Evolutionary conservation across 2,329 filamentous ascomycete species (phyloP).

Genomic region (Xylariomycetidae sp.): DNA sequence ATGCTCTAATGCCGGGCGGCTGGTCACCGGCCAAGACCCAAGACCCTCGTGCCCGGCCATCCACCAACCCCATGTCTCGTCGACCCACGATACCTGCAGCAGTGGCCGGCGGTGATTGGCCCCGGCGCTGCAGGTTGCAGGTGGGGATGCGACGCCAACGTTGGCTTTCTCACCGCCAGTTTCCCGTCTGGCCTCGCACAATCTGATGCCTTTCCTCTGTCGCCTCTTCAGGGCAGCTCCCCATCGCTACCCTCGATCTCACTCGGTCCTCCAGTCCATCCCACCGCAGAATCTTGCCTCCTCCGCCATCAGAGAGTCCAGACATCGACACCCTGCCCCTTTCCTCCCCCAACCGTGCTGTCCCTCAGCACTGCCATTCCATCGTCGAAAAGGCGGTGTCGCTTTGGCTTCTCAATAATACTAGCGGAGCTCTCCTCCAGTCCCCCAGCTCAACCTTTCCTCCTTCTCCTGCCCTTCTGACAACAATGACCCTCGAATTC

Average conservation of each 20-base stretch:
- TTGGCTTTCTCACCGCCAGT: slow-evolving; percentile 30
- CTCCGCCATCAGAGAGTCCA: no score
- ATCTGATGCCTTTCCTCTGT: slow-evolving; percentile 17
- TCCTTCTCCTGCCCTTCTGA: slow-evolving; percentile 28
- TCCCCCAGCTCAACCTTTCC: slow-evolving; percentile 29
- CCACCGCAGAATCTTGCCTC: slow-evolving; percentile 26
- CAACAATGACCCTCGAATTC: slow-evolving; percentile 57
- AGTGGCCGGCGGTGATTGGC: no score
- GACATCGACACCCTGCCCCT: slow-evolving; percentile 20
- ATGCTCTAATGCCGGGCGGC: no score
- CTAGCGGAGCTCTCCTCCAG: slow-evolving; percentile 37
- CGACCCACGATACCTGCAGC: slow-evolving; percentile 18
- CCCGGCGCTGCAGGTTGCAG: slow-evolving; percentile 23
- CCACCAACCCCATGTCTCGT: slow-evolving; percentile 14
- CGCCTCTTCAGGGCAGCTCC: slow-evolving; percentile 19
- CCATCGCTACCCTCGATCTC: slow-evolving; percentile 27
- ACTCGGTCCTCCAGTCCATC: slow-evolving; percentile 27
- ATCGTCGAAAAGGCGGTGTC: slow-evolving; percentile 42
- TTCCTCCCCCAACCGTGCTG: slow-evolving; percentile 20
- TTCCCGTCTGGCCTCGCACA: slow-evolving; percentile 26
- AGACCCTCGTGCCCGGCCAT: slow-evolving; percentile 10
- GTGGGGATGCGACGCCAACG: slow-evolving; percentile 28
- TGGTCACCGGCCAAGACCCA: slow-evolving; percentile 16
- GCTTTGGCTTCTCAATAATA: slow-evolving; percentile 39
- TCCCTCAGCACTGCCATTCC: slow-evolving; percentile 13